phyloP scores from a whole-genome alignment of 257 asterid genomes.

The Gynochthodes officinalis region DNA sequence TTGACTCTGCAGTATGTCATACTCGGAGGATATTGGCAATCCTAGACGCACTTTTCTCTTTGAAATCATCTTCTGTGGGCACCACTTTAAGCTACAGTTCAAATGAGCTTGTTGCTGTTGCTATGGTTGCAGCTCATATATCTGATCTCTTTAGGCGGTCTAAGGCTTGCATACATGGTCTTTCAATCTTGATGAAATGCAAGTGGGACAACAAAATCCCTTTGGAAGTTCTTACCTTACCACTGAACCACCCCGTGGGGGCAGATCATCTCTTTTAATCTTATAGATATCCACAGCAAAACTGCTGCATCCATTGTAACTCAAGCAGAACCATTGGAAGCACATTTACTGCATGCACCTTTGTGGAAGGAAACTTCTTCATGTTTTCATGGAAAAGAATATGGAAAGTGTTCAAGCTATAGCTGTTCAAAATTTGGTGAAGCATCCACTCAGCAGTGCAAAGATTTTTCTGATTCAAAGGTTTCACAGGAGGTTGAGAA shows the following conservation, averaged over 20 bases:
- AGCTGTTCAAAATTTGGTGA: constrained; percentile 45
- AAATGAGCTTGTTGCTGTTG: constrained; percentile 96
- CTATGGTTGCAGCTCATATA: constrained; percentile 99
- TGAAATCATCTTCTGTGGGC: constrained; percentile 91
- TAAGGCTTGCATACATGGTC: constrained; percentile 96
- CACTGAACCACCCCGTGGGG: no score
- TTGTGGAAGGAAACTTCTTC: constrained; percentile 39
- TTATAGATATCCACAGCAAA: constrained; percentile 90
- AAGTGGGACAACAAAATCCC: constrained; percentile 88
- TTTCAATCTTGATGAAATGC: constrained; percentile 71
- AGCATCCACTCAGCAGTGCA: constrained; percentile 40
- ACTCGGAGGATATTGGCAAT: constrained; percentile 83
- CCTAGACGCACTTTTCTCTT: constrained; percentile 95
- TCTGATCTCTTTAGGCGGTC: constrained; percentile 90
- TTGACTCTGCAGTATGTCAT: constrained; percentile 82
- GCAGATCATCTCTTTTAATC: constrained; percentile 90
- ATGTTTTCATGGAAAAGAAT: constrained; percentile 60
- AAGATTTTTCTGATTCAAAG: constrained; percentile 39
- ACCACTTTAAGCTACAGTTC: constrained; percentile 93
- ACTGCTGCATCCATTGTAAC: constrained; percentile 83
- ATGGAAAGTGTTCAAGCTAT: constrained; percentile 43
- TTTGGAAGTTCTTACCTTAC: no score
- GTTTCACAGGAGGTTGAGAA: constrained; percentile 34
- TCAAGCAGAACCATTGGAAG: constrained; percentile 96
- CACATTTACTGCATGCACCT: constrained; percentile 65